Evolutionary conservation across 2,329 filamentous ascomycete genomes (phyloP).

Genomic region (Pyrenochaeta sp.): DNA sequence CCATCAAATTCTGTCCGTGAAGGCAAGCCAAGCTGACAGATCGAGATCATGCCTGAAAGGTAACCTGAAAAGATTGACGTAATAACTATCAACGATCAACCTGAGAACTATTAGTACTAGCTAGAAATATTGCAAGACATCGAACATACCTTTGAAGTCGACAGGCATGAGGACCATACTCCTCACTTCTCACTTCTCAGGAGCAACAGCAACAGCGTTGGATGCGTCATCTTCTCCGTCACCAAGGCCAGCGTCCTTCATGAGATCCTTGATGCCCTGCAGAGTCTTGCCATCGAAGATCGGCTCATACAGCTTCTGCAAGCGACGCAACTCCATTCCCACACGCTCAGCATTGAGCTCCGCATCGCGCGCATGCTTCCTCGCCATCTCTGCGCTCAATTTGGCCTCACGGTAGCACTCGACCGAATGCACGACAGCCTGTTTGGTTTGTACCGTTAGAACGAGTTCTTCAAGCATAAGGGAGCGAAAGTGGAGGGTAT

Average conservation of each 20-base stretch:
- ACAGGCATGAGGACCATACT: neutral
- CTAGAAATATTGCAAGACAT: neutral
- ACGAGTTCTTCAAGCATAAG: constrained; percentile 8
- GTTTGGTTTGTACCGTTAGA: constrained; percentile 20
- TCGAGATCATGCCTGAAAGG: neutral
- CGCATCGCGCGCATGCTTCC: constrained; percentile 32
- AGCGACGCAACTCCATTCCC: constrained; percentile 13
- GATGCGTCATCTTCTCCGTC: neutral
- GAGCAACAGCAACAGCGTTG: no score
- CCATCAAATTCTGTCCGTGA: neutral
- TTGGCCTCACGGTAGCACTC: constrained; percentile 29
- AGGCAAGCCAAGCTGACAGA: neutral
- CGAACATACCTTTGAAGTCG: neutral
- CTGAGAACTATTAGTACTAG: neutral
- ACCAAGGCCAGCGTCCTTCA: neutral
- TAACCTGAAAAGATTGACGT: neutral
- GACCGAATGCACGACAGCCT: constrained; percentile 32
- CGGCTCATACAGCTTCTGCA: constrained; percentile 17
- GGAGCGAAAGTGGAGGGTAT: constrained; percentile 2
- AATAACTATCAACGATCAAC: neutral
- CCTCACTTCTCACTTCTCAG: neutral
- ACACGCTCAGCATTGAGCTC: constrained; percentile 24
- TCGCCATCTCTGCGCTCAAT: constrained; percentile 26
- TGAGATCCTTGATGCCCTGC: constrained; percentile 15
- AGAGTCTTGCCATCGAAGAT: constrained; percentile 21